Conservation (phyloP, 192 early-diverging fungal genomes). For the Coemansia sp. region DNA sequence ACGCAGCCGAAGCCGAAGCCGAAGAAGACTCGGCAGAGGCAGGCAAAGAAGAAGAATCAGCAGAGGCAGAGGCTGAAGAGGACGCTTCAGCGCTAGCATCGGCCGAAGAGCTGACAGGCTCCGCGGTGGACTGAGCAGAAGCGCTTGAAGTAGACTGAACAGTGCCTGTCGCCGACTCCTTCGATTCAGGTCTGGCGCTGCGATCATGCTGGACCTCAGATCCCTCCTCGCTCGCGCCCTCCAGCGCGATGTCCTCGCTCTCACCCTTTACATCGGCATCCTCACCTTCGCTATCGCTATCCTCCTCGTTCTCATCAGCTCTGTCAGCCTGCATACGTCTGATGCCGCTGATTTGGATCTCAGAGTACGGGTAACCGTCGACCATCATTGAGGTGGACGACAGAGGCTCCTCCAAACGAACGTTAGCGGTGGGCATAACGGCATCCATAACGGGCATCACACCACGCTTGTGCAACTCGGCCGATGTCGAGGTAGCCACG, state of each 20-base stretch:
- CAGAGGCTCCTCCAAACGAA: not conserved
- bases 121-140: constrained; percentile 1
- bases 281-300: constrained; percentile 13
- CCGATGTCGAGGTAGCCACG: constrained; percentile 1
- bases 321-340: constrained; percentile 14
- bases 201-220: too few species aligned
- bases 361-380: not conserved
- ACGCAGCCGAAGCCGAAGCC: not conserved
- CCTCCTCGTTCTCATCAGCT: constrained; percentile 16
- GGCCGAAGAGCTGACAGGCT: not conserved
- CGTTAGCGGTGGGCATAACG: constrained; percentile 1
- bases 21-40: not conserved
- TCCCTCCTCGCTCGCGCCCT: too few species aligned
- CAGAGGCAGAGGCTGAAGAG: constrained; percentile 4
- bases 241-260: constrained; percentile 10
- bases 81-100: not conserved
- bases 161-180: not conserved
- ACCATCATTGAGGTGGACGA: constrained; percentile 1
- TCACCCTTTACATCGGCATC: constrained; percentile 6
- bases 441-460: constrained; percentile 25
- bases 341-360: constrained; percentile 7
- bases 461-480: constrained; percentile 27
- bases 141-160: not conserved
- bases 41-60: constrained; percentile 10
- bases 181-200: too few species aligned